Evolutionary conservation across 1,139 yeast genomes (phyloP).

Genomic region (Nadsonia starkeyi-henricii): DNA sequence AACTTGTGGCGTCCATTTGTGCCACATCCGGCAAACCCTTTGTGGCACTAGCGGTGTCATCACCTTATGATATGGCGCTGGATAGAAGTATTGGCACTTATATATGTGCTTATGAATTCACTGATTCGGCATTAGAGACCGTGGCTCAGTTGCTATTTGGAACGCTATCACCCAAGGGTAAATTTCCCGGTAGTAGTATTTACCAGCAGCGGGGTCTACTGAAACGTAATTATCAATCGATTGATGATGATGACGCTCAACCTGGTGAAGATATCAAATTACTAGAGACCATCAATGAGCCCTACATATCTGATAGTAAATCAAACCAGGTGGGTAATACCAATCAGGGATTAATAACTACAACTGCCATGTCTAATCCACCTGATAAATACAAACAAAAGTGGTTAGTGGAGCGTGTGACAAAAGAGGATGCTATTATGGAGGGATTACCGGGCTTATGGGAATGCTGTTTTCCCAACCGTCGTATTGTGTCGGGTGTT

Average conservation of each 20-base stretch:
- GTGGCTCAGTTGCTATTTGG: constrained; percentile 45
- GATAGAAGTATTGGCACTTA: constrained; percentile 43
- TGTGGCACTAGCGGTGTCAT: constrained; percentile 46
- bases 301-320: too few species aligned
- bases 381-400: constrained; percentile 14
- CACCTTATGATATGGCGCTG: constrained; percentile 51
- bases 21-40: constrained; percentile 42
- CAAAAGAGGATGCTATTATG: constrained; percentile 35
- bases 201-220: constrained; percentile 19
- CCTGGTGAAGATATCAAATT: constrained; percentile 5
- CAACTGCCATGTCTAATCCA: constrained; percentile 1
- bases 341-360: constrained; percentile 2
- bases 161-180: constrained; percentile 36
- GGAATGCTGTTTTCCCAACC: constrained; percentile 21
- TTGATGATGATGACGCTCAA: constrained; percentile 6
- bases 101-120: constrained; percentile 49
- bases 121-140: constrained; percentile 36
- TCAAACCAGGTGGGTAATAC: too few species aligned
- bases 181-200: constrained; percentile 37
- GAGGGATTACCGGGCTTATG: constrained; percentile 32
- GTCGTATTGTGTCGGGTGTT: constrained; percentile 14
- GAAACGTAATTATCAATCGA: constrained; percentile 9
- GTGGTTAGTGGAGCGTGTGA: constrained; percentile 52
- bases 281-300: too few species aligned
- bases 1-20: constrained; percentile 43